Percentiles rank a stretch among this genome's conserved stretches.
Evolutionary conservation across 2,329 filamentous ascomycete species (phyloP).

Genomic region (Blastomyces silverae): DNA sequence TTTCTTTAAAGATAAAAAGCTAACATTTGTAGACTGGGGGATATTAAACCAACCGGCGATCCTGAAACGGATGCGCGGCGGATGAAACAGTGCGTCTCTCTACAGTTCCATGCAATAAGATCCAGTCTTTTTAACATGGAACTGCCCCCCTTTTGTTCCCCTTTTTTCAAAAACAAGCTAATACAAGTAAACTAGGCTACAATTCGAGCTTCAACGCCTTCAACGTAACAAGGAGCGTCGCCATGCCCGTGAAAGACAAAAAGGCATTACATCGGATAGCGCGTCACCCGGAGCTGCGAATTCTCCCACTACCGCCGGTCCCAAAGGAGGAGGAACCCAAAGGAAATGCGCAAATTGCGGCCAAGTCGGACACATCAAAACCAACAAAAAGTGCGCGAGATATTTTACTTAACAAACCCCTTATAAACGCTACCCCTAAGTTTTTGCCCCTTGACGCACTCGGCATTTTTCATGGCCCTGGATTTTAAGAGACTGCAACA

Average conservation of each 20-base stretch:
- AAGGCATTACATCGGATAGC: slow-evolving; percentile 48
- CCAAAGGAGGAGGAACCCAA: slow-evolving; percentile 59
- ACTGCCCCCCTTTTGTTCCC: slow-evolving; percentile 13
- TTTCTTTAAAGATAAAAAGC: slow-evolving; percentile 22
- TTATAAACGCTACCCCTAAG: slow-evolving; percentile 2
- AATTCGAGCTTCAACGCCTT: slow-evolving; percentile 72
- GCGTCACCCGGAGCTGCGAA: slow-evolving; percentile 43
- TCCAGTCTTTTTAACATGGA: neutral
- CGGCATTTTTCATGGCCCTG: slow-evolving; percentile 17
- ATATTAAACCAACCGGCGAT: slow-evolving; percentile 59
- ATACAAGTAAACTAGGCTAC: slow-evolving; percentile 47
- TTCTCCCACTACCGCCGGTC: slow-evolving; percentile 38
- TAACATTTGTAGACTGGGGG: slow-evolving; percentile 45
- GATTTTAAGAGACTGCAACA: neutral
- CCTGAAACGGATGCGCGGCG: slow-evolving; percentile 58
- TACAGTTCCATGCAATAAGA: neutral
- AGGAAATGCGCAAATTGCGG: slow-evolving; percentile 98
- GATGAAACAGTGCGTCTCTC: slow-evolving; percentile 47
- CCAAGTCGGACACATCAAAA: slow-evolving; percentile 95
- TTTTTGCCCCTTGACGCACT: slow-evolving; percentile 20
- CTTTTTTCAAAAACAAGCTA: slow-evolving; percentile 16
- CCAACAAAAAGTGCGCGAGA: slow-evolving; percentile 78
- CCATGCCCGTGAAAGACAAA: slow-evolving; percentile 83
- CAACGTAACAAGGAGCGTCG: slow-evolving; percentile 87
- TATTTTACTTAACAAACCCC: slow-evolving; percentile 14